These are phyloP conservation scores for Triticum aestivum DNA, from an alignment of 176 grass and related monocot genomes.

Conservation along the genomic window IWGSC_CS_RefSeq_v2.1 NC_057806.1:395651801-395652300, in stretches of 20 bases:
- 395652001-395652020: constrained; percentile 27
- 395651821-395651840: neutral
- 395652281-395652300: neutral
- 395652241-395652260: neutral
- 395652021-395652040: constrained; percentile 27
- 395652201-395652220: neutral
- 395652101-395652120: constrained; percentile 38
- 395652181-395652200: neutral
- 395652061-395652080: neutral
- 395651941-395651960: neutral
- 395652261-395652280: neutral
- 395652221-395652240: neutral
- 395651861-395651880: neutral
- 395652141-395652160: constrained; percentile 42
- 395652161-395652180: constrained; percentile 32
- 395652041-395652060: constrained; percentile 22
- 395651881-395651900: neutral
- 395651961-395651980: constrained; percentile 2
- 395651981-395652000: constrained; percentile 16
- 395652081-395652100: neutral
- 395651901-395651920: neutral
- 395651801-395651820: neutral
- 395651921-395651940: neutral
- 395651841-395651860: neutral
- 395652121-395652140: constrained; percentile 33